phyloP scores from a whole-genome alignment of 495 filamentous ascomycete genomes.

The Penicillium psychrofluorescens region DNA sequence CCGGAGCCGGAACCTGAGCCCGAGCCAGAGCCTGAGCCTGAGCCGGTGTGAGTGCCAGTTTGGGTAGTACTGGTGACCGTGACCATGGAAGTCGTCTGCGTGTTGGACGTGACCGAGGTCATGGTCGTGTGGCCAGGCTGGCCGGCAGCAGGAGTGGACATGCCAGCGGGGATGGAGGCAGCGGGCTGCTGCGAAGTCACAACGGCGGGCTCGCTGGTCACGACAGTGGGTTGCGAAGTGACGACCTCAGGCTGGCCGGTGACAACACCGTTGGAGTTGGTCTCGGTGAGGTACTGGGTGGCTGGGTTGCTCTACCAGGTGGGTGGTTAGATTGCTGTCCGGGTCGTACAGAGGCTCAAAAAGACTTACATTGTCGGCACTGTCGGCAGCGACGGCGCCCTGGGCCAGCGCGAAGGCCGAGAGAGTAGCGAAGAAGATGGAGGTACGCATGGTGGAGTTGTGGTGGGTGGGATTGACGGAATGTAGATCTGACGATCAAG shows the following conservation, averaged over 20 bases:
- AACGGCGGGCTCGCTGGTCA: conserved; percentile 36
- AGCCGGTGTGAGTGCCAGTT: conserved; percentile 7
- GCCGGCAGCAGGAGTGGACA: conserved; percentile 20
- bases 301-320: conserved; percentile 26
- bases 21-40: no score
- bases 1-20: no score
- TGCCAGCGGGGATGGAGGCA: conserved; percentile 43
- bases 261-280: conserved; percentile 49
- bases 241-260: conserved; percentile 43
- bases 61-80: neutral
- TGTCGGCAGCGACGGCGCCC: conserved; percentile 8
- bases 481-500: neutral
- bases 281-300: conserved; percentile 39
- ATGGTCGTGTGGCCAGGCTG: conserved; percentile 7
- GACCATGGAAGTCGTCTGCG: no score
- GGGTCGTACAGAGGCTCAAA: neutral
- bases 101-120: neutral
- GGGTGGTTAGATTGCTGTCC: neutral
- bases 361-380: neutral
- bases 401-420: conserved; percentile 33
- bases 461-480: neutral
- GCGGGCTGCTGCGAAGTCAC: conserved; percentile 36
- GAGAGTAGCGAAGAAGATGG: conserved; percentile 32
- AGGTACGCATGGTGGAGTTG: conserved; percentile 32
- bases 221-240: conserved; percentile 35